Conservation (phyloP, 2,329 filamentous ascomycete genomes). For the Mollisiaceae sp. region DNA sequence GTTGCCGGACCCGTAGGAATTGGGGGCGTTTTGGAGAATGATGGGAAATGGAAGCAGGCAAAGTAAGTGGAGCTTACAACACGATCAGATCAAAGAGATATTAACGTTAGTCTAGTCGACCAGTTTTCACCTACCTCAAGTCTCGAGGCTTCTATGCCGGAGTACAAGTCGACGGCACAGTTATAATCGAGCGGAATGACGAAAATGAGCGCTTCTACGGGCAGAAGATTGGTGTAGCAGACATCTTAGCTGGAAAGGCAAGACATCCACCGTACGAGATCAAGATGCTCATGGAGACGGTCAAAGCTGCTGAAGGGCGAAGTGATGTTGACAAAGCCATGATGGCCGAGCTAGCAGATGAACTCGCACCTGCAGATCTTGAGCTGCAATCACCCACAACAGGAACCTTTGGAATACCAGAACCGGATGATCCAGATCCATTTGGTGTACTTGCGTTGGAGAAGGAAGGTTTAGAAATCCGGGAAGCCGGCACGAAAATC, state of each 20-base stretch:
- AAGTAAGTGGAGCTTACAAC: slow-evolving; percentile 49
- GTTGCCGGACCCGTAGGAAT: slow-evolving; percentile 76
- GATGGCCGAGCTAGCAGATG: slow-evolving; percentile 65
- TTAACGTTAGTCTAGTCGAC: slow-evolving; percentile 43
- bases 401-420: slow-evolving; percentile 76
- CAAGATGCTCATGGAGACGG: slow-evolving; percentile 65
- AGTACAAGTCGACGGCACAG: slow-evolving; percentile 84
- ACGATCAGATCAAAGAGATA: background rate
- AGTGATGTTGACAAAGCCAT: slow-evolving; percentile 72
- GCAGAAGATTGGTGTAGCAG: slow-evolving; percentile 62
- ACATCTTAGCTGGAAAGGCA: slow-evolving; percentile 57
- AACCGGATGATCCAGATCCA: slow-evolving; percentile 83
- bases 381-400: slow-evolving; percentile 52
- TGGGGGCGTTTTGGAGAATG: slow-evolving; percentile 43
- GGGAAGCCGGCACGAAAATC: slow-evolving; percentile 81
- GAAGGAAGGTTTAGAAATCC: slow-evolving; percentile 85
- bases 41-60: slow-evolving; percentile 56
- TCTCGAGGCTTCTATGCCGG: slow-evolving; percentile 88
- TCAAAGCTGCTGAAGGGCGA: slow-evolving; percentile 87
- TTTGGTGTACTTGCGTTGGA: slow-evolving; percentile 92
- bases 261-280: slow-evolving; percentile 45
- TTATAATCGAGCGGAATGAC: slow-evolving; percentile 83
- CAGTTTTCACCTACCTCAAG: slow-evolving; percentile 87
- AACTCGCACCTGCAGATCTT: slow-evolving; percentile 79
- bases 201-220: slow-evolving; percentile 90